phyloP scores from a whole-genome alignment of 2,329 filamentous ascomycete species.

The Podosphaera xanthii region DNA sequence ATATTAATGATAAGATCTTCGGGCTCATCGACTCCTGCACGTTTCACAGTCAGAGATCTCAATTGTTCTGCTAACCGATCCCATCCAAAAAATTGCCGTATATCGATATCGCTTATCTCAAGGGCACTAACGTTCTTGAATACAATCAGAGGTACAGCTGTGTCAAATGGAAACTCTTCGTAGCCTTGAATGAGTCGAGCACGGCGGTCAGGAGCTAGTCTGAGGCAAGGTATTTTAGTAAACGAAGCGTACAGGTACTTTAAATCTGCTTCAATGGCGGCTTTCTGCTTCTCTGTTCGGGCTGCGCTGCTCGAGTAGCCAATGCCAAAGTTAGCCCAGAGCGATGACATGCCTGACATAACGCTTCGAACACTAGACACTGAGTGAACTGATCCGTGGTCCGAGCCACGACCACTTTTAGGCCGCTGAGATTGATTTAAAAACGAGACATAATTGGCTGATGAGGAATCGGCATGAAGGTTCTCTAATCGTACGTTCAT shows the following conservation, averaged over 20 bases:
- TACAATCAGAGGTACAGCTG: conserved; percentile 80
- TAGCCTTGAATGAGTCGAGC: conserved; percentile 78
- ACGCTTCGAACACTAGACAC: conserved; percentile 93
- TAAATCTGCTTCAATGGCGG: conserved; percentile 61
- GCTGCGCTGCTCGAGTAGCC: conserved; percentile 57
- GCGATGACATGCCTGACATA: conserved; percentile 84
- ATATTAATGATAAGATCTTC: conserved; percentile 79
- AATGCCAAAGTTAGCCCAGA: conserved; percentile 78
- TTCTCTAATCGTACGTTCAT: conserved; percentile 95
- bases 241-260: conserved; percentile 97
- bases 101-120: conserved; percentile 88
- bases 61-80: conserved; percentile 81
- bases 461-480: conserved; percentile 65
- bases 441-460: conserved; percentile 90
- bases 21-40: conserved; percentile 71
- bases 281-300: conserved; percentile 76
- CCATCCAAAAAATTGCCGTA: conserved; percentile 94
- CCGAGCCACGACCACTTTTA: conserved; percentile 53
- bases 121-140: conserved; percentile 94
- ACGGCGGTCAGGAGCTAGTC: conserved; percentile 77
- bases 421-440: conserved; percentile 62
- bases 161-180: conserved; percentile 96
- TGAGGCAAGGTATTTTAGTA: conserved; percentile 87
- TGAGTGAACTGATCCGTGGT: conserved; percentile 80
- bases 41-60: conserved; percentile 68